Evolutionary conservation across 163 green algal species (phyloP).

Genomic region (Scenedesmus sp.): DNA sequence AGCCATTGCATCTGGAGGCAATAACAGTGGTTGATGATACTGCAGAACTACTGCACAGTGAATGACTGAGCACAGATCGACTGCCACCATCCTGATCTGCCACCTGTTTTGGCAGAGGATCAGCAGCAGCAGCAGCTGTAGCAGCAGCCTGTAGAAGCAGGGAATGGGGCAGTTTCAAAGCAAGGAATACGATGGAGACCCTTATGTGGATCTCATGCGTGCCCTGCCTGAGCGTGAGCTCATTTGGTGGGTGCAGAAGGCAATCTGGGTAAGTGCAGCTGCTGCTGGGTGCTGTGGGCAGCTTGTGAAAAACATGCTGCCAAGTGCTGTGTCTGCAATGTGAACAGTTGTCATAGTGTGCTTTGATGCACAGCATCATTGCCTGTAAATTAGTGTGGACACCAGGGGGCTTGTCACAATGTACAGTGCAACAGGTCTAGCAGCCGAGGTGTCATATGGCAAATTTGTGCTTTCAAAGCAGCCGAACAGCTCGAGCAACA

Average conservation of each 20-base stretch:
- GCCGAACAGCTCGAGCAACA: neutral
- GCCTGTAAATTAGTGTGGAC: no score
- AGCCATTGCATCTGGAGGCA: slow-evolving; percentile 6
- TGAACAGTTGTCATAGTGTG: neutral
- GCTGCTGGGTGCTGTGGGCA: neutral
- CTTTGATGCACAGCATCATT: neutral
- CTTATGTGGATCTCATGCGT: slow-evolving; percentile 79
- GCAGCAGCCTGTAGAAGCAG: slow-evolving; percentile 11
- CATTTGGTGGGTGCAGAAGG: slow-evolving; percentile 79
- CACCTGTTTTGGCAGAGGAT: slow-evolving; percentile 6
- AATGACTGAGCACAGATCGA: neutral
- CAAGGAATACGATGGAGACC: slow-evolving; percentile 75
- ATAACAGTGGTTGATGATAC: neutral
- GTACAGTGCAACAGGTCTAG: neutral
- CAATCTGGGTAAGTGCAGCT: slow-evolving; percentile 70
- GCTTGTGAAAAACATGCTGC: neutral
- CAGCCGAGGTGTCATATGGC: neutral
- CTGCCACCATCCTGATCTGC: neutral
- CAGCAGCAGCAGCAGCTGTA: slow-evolving; percentile 11
- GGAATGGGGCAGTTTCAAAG: slow-evolving; percentile 73
- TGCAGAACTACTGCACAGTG: neutral
- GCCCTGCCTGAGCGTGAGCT: slow-evolving; percentile 74
- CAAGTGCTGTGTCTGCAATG: neutral
- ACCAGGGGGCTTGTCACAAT: neutral
- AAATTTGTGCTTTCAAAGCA: neutral